phyloP scores from a whole-genome alignment of 345 rosid species.

The Bruguiera gymnorhiza region DNA sequence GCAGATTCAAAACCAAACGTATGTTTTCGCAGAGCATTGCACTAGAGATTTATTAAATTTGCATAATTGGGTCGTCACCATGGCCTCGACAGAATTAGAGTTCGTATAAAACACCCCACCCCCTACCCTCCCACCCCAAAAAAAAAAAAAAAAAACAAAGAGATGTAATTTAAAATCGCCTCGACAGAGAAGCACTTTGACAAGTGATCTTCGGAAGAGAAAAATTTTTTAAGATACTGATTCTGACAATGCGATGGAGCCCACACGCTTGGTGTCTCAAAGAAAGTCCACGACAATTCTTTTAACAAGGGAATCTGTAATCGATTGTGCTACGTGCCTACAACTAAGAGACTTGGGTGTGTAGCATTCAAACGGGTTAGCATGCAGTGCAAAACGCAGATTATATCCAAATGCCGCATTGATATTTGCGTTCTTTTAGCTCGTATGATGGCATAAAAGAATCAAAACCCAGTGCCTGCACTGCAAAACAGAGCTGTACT shows the following conservation, averaged over 20 bases:
- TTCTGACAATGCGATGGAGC: not conserved
- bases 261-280: slow-evolving; percentile 1
- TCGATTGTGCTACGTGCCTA: not conserved
- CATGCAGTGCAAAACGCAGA: too few species aligned
- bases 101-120: too few species aligned
- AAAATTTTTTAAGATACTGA: not conserved
- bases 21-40: too few species aligned
- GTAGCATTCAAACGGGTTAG: too few species aligned
- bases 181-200: not conserved
- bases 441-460: not conserved
- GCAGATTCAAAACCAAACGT: not conserved
- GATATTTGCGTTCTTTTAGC: not conserved
- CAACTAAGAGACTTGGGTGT: too few species aligned
- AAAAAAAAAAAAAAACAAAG: too few species aligned
- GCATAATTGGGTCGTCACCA: too few species aligned
- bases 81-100: too few species aligned
- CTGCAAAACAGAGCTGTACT: not conserved
- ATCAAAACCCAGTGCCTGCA: not conserved
- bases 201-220: too few species aligned
- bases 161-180: not conserved
- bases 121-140: too few species aligned
- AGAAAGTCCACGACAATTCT: not conserved
- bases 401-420: too few species aligned
- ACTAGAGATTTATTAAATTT: too few species aligned
- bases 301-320: slow-evolving; percentile 1